Evolutionary conservation across 257 asterid genomes (phyloP).

Genomic region (Petrea volubilis): DNA sequence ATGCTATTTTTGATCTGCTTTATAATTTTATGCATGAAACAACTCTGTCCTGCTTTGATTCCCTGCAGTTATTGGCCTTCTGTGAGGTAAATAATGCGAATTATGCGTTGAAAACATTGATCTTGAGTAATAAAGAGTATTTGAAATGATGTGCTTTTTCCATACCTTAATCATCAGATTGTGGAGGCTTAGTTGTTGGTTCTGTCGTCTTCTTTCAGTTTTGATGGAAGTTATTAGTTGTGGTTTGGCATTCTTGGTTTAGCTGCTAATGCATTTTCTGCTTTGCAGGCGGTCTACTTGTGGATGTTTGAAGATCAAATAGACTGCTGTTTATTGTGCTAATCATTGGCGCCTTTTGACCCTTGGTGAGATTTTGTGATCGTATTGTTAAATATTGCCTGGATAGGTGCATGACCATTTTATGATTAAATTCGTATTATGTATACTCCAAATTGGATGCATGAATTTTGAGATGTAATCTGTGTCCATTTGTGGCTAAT

Average conservation of each 20-base stretch:
- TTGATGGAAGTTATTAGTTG: conserved; percentile 4
- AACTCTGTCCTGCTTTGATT: conserved; percentile 20
- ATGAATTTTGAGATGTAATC: not conserved
- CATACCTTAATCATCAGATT: not conserved
- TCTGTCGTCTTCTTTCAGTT: not conserved
- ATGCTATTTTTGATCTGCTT: conserved; percentile 23
- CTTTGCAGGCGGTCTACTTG: conserved; percentile 9
- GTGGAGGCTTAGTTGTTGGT: not conserved
- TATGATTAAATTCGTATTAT: not conserved
- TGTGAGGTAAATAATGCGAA: conserved; percentile 24
- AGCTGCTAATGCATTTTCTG: conserved; percentile 7
- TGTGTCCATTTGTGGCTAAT: not conserved
- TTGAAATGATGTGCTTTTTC: not conserved
- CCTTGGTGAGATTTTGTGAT: conserved; percentile 23
- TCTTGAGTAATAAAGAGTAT: conserved; percentile 1
- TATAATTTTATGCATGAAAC: conserved; percentile 18
- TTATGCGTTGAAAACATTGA: not conserved
- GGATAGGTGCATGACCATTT: not conserved
- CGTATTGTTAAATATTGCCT: not conserved
- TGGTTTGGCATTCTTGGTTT: not conserved
- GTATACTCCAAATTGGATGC: not conserved
- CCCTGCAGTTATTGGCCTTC: conserved; percentile 16
- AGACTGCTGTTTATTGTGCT: not conserved
- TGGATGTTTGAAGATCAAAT: not conserved
- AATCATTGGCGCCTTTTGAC: not conserved